A percentile compares a stretch with the other conserved stretches of the same genome.
Conservation (phyloP, 257 asterid species). For the Euphrasia confusa region DNA sequence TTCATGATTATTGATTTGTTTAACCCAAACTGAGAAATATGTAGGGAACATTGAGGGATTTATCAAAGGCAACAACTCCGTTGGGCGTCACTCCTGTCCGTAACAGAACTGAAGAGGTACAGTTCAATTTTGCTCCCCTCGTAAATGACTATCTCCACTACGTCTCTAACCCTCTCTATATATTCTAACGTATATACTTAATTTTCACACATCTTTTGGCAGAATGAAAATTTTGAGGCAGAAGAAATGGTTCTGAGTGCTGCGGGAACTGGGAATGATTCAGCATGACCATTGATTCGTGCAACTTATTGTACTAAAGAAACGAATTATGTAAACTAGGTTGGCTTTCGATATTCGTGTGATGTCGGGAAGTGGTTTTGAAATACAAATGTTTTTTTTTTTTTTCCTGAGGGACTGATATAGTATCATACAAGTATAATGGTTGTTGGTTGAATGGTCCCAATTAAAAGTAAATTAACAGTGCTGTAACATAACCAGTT, state of each 20-base stretch:
- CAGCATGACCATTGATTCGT: conserved; percentile 28
- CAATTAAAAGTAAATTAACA: not conserved
- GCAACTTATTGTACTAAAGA: conserved; percentile 16
- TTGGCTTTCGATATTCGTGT: conserved; percentile 18
- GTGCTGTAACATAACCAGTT: conserved; percentile 21
- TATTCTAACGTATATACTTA: not conserved
- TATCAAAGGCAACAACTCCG: conserved; percentile 45
- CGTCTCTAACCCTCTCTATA: no score
- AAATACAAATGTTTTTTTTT: conserved; percentile 14
- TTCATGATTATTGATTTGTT: conserved; percentile 9
- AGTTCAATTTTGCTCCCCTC: not conserved
- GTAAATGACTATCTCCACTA: not conserved
- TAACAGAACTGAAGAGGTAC: conserved; percentile 50
- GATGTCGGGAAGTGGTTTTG: conserved; percentile 18
- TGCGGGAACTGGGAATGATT: conserved; percentile 42
- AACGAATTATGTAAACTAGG: conserved; percentile 24
- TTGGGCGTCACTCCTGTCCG: conserved; percentile 30
- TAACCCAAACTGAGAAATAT: not conserved
- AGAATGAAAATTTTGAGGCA: conserved; percentile 50
- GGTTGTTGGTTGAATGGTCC: conserved; percentile 6
- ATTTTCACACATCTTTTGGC: conserved; percentile 12
- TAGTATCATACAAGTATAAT: no score
- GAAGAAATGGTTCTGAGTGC: conserved; percentile 42
- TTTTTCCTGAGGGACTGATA: not conserved
- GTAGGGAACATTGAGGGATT: conserved; percentile 68